Evolutionary conservation across 345 rosid species (phyloP).

Genomic region (Combretum micranthum): DNA sequence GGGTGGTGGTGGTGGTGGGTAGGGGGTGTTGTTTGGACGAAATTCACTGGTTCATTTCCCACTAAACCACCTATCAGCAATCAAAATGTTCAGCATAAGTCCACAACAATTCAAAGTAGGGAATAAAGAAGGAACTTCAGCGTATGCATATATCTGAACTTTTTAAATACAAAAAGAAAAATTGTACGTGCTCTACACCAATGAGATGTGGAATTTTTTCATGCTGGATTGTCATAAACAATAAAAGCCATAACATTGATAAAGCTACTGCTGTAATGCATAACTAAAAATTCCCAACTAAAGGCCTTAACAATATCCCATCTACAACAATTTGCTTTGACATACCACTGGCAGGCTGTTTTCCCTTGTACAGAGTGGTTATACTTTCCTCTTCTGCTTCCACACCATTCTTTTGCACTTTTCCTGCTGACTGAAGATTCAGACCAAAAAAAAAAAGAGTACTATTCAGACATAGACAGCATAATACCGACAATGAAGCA

Average conservation of each 20-base stretch:
- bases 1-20: too few species aligned
- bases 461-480: background rate
- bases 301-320: background rate
- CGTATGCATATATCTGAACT: background rate
- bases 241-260: too few species aligned
- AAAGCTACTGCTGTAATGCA: too few species aligned
- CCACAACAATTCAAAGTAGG: background rate
- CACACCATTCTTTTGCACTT: slow-evolving; percentile 43
- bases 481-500: too few species aligned
- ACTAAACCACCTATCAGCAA: too few species aligned
- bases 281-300: too few species aligned
- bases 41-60: too few species aligned
- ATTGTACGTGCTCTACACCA: too few species aligned
- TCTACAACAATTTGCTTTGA: slow-evolving; percentile 1
- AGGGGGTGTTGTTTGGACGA: too few species aligned
- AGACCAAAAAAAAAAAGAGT: background rate
- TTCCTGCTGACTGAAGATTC: slow-evolving; percentile 75
- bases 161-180: too few species aligned
- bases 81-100: too few species aligned
- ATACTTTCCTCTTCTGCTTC: slow-evolving; percentile 32
- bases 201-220: background rate
- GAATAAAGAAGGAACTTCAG: background rate
- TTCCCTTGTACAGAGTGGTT: slow-evolving; percentile 23
- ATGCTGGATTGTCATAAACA: background rate
- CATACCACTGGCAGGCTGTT: slow-evolving; percentile 40